phyloP scores from a whole-genome alignment of 345 rosid genomes.

The Populus nigra region DNA sequence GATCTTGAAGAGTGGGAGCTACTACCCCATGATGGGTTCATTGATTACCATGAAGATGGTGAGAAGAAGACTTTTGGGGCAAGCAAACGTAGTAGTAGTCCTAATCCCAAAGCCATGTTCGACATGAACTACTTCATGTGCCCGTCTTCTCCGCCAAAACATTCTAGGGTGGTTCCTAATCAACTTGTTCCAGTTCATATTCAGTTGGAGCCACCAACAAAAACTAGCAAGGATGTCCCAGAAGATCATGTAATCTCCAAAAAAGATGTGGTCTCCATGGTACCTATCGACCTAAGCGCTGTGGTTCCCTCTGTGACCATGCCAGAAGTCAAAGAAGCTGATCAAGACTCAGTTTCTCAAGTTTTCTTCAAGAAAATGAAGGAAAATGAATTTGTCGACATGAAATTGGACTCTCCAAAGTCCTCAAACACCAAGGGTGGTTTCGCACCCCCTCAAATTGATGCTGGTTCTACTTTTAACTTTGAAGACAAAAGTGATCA shows the following conservation, averaged over 20 bases:
- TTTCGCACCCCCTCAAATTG: conserved; percentile 38
- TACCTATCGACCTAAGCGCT: conserved; percentile 20
- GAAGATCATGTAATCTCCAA: conserved; percentile 1
- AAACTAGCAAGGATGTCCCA: conserved; percentile 7
- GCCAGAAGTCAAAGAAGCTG: conserved; percentile 41
- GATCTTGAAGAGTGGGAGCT: conserved; percentile 95
- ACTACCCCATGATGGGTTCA: conserved; percentile 50
- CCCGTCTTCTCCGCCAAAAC: conserved; percentile 43
- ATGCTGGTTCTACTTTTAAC: conserved; percentile 34
- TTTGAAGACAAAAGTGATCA: conserved; percentile 36
- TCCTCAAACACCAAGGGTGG: conserved; percentile 33
- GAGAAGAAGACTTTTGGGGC: conserved; percentile 24
- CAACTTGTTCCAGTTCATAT: conserved; percentile 62
- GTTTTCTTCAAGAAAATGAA: conserved; percentile 83
- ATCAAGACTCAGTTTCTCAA: conserved; percentile 64
- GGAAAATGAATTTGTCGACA: conserved; percentile 92
- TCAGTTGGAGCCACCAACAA: conserved; percentile 46
- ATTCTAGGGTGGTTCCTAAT: conserved; percentile 32
- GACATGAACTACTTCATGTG: conserved; percentile 66
- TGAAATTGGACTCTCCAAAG: conserved; percentile 77
- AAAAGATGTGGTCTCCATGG: conserved; percentile 13
- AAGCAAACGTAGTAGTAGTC: conserved; percentile 17
- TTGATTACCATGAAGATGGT: conserved; percentile 43
- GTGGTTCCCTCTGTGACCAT: conserved; percentile 23
- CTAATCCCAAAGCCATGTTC: conserved; percentile 36